Evolutionary conservation across 1,139 yeast species (phyloP), one percentile per base, ranked within the genome.

Genomic region (Suhomyces taliae): DNA sequence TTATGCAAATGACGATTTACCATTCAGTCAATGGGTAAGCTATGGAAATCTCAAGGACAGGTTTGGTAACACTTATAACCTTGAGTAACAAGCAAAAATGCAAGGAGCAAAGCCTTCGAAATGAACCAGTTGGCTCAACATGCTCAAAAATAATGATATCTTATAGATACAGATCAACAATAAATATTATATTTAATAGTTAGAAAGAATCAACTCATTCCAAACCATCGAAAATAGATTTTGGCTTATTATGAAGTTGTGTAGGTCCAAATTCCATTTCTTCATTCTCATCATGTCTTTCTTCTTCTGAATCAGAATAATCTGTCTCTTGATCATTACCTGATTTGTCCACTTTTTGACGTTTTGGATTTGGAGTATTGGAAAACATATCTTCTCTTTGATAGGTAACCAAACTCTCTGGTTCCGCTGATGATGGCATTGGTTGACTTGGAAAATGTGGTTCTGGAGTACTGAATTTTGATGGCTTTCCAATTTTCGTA

Each of bases 11-110:
- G 41, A 37, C 0, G 89, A 83, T 57, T 54, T 61, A 42, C 81
- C 87, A 0, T 83, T 87, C 84, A 70, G 79, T 49, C 55, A 53
- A 40, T 50, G 48, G 27, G 53, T 57, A 1, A 53, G 56, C 40
- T 61, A 58, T 43, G 69, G 68, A 10, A 47, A 51, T 12, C 36
- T 60, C 32, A 46, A 42, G 34, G 71, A 67, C 45, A 53, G 34
- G 19, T 54, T 52, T 42, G 69, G 68, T 0, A 41, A 56, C 14
- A 52, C 50, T 3, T 64, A 60, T 47, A 54, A 59, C 15, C 41
- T 49, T 19, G 37, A 40, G 6, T 9, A 34, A 11, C 4, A 19
- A 4, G 24, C 24, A 19, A 19, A 4, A 19, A 19, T 4, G 24
- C 24, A 19, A 19, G 4, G 24, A 19, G 4, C 24, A 19, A 6